phyloP scores from a whole-genome alignment of 768 basidiomycete species.

The Leucocoprinus sp. region DNA sequence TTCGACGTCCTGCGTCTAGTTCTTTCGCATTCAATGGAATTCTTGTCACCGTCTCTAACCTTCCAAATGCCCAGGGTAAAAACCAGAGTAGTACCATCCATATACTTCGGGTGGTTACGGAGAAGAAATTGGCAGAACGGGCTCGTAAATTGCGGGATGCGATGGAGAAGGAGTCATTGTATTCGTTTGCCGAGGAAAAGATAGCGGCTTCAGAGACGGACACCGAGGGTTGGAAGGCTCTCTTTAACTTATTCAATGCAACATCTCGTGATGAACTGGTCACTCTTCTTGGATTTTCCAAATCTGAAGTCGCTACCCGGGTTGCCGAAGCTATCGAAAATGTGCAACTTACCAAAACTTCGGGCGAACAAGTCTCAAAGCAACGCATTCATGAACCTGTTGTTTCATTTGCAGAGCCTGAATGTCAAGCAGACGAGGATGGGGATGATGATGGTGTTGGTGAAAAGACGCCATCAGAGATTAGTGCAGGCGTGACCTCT shows the following conservation, averaged over 20 bases:
- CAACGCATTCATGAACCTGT: constrained; percentile 58
- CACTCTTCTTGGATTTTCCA: constrained; percentile 86
- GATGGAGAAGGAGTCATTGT: constrained; percentile 47
- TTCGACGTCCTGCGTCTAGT: constrained; percentile 70
- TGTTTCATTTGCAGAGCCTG: constrained; percentile 80
- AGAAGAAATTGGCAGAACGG: constrained; percentile 64
- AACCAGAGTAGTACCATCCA: constrained; percentile 79
- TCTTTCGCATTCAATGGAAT: constrained; percentile 93
- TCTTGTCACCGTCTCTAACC: constrained; percentile 72
- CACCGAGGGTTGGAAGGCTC: constrained; percentile 74
- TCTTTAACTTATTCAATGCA: constrained; percentile 82
- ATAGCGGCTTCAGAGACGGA: constrained; percentile 23
- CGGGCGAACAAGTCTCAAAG: constrained; percentile 33
- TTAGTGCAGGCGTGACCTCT: constrained; percentile 56
- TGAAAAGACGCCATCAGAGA: constrained; percentile 64
- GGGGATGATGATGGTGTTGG: constrained; percentile 31
- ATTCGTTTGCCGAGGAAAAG: constrained; percentile 62
- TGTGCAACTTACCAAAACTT: constrained; percentile 41
- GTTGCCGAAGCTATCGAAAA: constrained; percentile 79
- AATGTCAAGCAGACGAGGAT: constrained; percentile 36
- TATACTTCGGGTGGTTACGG: constrained; percentile 69
- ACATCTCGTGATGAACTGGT: constrained; percentile 88
- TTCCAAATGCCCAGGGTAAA: constrained; percentile 66
- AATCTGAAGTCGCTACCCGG: constrained; percentile 69
- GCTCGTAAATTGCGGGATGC: constrained; percentile 61